These are phyloP conservation scores for Mallotus repandus DNA, from an alignment of 441 rosid genomes.

Conservation along the genomic window DNA sequence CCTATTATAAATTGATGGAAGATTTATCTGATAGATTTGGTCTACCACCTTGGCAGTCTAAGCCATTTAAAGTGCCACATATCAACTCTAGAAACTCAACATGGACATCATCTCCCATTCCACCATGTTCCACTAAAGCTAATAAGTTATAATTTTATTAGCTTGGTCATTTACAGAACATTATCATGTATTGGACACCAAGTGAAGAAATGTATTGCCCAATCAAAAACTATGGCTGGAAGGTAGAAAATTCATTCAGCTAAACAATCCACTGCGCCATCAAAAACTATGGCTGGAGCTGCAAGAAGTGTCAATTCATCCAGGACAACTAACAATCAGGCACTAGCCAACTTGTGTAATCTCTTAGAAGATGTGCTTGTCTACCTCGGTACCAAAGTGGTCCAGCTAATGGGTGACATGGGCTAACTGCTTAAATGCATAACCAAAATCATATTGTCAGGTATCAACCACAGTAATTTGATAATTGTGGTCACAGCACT, in stretches of 20 bases:
- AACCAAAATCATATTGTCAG: neutral
- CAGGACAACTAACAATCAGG: constrained; percentile 8
- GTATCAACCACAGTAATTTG: neutral
- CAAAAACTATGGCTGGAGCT: neutral
- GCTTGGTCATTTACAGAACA: neutral
- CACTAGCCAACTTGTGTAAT: neutral
- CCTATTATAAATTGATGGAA: neutral
- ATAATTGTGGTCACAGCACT: neutral
- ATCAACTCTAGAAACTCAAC: neutral
- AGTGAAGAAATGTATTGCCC: neutral
- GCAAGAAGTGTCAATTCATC: neutral
- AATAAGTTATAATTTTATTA: neutral
- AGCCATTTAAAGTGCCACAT: neutral
- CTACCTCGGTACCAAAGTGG: neutral
- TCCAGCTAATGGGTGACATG: neutral
- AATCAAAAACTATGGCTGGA: neutral
- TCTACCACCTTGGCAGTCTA: neutral
- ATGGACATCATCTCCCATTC: neutral
- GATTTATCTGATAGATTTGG: neutral
- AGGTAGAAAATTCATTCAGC: neutral
- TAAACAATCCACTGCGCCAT: too few relatives aligned
- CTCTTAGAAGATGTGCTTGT: constrained; percentile 1
- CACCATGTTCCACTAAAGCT: neutral
- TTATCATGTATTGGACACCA: neutral
- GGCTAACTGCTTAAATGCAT: neutral